phyloP scores from a whole-genome alignment of 148 eudicot genomes.

The Tetragonia tetragonoides region DNA sequence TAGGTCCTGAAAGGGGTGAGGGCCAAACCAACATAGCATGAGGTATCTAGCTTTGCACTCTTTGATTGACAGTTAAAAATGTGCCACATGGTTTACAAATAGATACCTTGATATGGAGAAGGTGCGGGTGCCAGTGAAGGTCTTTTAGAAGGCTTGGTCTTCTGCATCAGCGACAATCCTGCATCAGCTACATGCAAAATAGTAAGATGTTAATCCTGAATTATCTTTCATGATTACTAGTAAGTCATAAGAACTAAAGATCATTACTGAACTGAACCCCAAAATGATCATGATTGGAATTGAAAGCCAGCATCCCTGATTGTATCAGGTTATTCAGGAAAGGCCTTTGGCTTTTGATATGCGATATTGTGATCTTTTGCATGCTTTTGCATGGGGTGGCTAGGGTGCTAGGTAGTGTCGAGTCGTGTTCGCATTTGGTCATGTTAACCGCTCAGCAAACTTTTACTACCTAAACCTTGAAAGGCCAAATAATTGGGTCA shows the following conservation, averaged over 20 bases:
- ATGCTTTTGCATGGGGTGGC: too few species aligned
- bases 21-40: conserved; percentile 9
- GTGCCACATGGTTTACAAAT: neutral
- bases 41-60: neutral
- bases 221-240: neutral
- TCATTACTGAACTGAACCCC: too few species aligned
- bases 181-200: conserved; percentile 23
- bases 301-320: too few species aligned
- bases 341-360: too few species aligned
- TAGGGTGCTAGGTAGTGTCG: too few species aligned
- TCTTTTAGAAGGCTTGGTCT: conserved; percentile 32
- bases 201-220: neutral
- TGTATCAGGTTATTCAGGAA: too few species aligned
- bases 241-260: neutral
- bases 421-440: too few species aligned
- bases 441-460: too few species aligned
- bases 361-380: too few species aligned
- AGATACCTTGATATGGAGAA: conserved; percentile 65
- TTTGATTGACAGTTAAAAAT: neutral
- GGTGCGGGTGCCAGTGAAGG: conserved; percentile 49
- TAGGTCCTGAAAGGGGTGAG: conserved; percentile 41
- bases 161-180: conserved; percentile 15
- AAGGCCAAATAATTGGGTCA: too few species aligned
- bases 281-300: too few species aligned
- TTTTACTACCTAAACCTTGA: too few species aligned